A percentile compares a stretch with the other conserved stretches of the same genome.
Evolutionary conservation across 345 rosid species (phyloP).

Genomic region (Stellera chamaejasme): DNA sequence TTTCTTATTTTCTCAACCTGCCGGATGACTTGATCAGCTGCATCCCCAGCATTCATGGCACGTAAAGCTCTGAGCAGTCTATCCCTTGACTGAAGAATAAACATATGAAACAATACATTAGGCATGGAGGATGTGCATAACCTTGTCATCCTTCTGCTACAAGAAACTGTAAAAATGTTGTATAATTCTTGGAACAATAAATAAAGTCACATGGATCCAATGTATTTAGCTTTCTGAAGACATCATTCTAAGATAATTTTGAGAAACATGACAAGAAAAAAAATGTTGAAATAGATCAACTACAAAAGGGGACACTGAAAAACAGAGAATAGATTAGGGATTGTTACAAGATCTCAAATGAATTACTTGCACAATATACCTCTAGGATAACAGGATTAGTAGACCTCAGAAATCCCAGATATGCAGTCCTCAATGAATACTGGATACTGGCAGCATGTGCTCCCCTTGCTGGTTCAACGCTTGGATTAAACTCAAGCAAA

Average conservation of each 20-base stretch:
- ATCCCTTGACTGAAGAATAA: constrained; percentile 70
- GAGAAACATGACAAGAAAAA: background rate
- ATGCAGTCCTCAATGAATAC: constrained; percentile 85
- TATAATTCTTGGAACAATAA: constrained; percentile 5
- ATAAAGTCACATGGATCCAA: background rate
- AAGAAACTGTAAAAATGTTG: background rate
- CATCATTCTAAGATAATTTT: background rate
- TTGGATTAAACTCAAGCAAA: constrained; percentile 68
- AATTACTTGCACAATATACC: constrained; percentile 31
- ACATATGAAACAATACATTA: constrained; percentile 14
- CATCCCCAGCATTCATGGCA: constrained; percentile 90
- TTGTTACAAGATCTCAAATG: background rate
- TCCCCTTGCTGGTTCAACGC: constrained; percentile 47
- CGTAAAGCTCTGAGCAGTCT: constrained; percentile 69
- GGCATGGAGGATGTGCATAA: background rate
- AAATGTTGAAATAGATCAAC: background rate
- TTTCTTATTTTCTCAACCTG: constrained; percentile 86
- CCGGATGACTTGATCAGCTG: constrained; percentile 89
- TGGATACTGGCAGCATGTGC: constrained; percentile 67
- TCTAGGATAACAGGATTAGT: constrained; percentile 59
- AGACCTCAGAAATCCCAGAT: constrained; percentile 88
- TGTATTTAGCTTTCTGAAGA: too few relatives aligned
- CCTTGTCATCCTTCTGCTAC: too few relatives aligned
- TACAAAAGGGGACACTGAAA: too few relatives aligned
- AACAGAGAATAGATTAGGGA: too few relatives aligned